Evolutionary conservation across 352 stramenopile genomes (phyloP).

Genomic region (Globisporangium ultimum): DNA sequence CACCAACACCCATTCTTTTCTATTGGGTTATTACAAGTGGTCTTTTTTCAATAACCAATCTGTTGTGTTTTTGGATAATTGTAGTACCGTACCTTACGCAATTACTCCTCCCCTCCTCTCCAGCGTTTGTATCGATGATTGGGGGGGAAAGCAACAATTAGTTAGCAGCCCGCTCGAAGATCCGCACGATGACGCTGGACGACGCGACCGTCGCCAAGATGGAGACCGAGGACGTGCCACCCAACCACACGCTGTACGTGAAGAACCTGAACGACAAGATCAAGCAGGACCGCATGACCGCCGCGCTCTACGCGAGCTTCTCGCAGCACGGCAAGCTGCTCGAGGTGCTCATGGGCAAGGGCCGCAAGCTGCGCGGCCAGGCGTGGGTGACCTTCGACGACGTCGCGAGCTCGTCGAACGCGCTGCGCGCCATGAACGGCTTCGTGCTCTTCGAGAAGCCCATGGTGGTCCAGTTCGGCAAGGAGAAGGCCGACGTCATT

Average conservation of each 20-base stretch:
- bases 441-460: constrained; percentile 89
- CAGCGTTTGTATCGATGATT: too few species aligned
- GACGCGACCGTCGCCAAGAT: constrained; percentile 1
- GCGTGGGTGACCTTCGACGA: constrained; percentile 93
- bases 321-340: constrained; percentile 92
- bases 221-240: constrained; percentile 56
- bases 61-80: too few species aligned
- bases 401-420: constrained; percentile 83
- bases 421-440: constrained; percentile 84
- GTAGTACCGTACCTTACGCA: too few species aligned
- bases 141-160: background rate
- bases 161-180: background rate
- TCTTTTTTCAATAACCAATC: too few species aligned
- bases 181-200: background rate
- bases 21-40: too few species aligned
- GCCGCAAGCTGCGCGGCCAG: constrained; percentile 83
- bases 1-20: too few species aligned
- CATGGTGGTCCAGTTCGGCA: constrained; percentile 76
- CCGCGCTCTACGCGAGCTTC: constrained; percentile 87
- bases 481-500: constrained; percentile 84
- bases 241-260: constrained; percentile 92
- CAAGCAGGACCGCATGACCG: constrained; percentile 90
- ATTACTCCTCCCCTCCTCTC: too few species aligned
- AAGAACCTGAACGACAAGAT: constrained; percentile 96
- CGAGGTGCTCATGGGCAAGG: constrained; percentile 86